These are phyloP conservation scores for Oidiodendron maius DNA, from an alignment of 495 filamentous ascomycete species.

Conservation along the genomic window DNA sequence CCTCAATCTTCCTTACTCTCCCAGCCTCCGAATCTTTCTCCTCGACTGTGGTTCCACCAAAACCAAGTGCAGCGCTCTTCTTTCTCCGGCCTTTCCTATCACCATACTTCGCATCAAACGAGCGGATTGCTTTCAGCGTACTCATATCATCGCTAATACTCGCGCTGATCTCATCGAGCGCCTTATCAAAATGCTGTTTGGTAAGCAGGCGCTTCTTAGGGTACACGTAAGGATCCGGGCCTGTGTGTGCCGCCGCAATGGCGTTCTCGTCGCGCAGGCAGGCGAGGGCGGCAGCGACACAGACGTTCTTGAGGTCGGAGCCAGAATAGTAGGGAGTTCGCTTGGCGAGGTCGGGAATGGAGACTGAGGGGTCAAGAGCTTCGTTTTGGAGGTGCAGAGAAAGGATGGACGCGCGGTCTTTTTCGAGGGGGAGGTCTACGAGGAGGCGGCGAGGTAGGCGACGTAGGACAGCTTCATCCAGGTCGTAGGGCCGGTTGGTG, in stretches of 20 bases:
- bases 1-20: slow-evolving; percentile 27
- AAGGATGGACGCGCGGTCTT: slow-evolving; percentile 75
- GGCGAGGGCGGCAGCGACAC: slow-evolving; percentile 82
- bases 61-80: slow-evolving; percentile 52
- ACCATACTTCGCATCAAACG: slow-evolving; percentile 95
- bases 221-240: slow-evolving; percentile 42
- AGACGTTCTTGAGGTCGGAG: slow-evolving; percentile 92
- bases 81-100: slow-evolving; percentile 75
- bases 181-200: slow-evolving; percentile 72
- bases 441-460: slow-evolving; percentile 77
- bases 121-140: slow-evolving; percentile 74
- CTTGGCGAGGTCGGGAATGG: slow-evolving; percentile 61
- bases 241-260: slow-evolving; percentile 44
- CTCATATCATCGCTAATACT: slow-evolving; percentile 95
- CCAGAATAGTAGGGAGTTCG: slow-evolving; percentile 91
- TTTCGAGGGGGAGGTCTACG: slow-evolving; percentile 76
- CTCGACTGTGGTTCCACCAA: slow-evolving; percentile 42
- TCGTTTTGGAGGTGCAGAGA: slow-evolving; percentile 82
- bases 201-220: slow-evolving; percentile 62
- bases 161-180: slow-evolving; percentile 82
- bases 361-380: slow-evolving; percentile 58
- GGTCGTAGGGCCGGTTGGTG: slow-evolving; percentile 90
- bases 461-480: slow-evolving; percentile 90
- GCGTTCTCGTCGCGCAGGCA: slow-evolving; percentile 79
- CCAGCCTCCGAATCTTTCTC: slow-evolving; percentile 29